These are phyloP conservation scores for Phytophthora colocasiae DNA, from an alignment of 352 stramenopile genomes.

Conservation along the genomic window DNA sequence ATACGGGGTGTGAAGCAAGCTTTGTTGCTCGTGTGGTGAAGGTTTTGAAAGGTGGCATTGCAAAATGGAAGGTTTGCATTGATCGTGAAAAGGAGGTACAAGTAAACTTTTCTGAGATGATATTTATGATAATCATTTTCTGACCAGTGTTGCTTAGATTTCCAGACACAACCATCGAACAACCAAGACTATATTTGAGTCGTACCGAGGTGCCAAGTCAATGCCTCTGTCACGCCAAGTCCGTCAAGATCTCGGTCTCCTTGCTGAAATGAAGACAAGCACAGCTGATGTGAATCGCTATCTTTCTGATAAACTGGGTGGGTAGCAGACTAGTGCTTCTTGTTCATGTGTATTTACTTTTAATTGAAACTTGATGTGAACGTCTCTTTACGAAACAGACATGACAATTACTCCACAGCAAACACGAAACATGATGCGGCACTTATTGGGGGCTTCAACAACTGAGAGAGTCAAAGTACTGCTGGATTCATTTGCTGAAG, in stretches of 20 bases:
- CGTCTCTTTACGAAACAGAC: not conserved
- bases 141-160: not conserved
- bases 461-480: not conserved
- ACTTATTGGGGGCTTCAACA: not conserved
- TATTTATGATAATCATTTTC: not conserved
- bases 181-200: not conserved
- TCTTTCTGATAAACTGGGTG: slow-evolving; percentile 7
- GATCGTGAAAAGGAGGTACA: slow-evolving; percentile 1
- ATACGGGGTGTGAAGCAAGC: not conserved
- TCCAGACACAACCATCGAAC: slow-evolving; percentile 1
- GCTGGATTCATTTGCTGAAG: slow-evolving; percentile 10
- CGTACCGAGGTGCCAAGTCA: not conserved
- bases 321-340: not conserved
- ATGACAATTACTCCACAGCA: slow-evolving; percentile 13
- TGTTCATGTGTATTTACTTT: not conserved
- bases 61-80: not conserved
- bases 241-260: not conserved
- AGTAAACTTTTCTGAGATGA: not conserved
- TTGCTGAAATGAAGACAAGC: not conserved
- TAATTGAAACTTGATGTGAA: not conserved
- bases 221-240: not conserved
- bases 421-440: slow-evolving; percentile 12
- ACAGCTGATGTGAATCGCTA: slow-evolving; percentile 9
- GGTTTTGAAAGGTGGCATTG: not conserved
- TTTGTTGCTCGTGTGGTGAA: not conserved